Evolutionary conservation across 495 filamentous ascomycete genomes (phyloP), one percentile per base, ranked within the genome.

Genomic region (Aspergillus homomorphus): DNA sequence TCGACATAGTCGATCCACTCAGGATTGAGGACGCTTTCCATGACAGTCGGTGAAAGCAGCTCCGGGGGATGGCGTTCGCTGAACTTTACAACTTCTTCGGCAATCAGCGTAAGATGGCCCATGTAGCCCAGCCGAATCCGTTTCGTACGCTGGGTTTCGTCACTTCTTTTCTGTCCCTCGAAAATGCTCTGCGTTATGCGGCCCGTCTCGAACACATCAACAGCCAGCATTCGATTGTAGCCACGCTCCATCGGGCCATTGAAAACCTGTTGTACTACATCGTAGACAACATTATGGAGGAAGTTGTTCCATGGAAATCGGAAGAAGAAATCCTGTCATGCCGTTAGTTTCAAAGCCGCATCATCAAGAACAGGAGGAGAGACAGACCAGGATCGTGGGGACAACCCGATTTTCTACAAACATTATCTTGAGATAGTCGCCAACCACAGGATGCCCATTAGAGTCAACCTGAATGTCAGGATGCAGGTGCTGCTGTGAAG

Each of bases 281-380:
- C 94, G 70, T 99, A 99, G 22, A 99, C 94, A 45, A 99, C 94
- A 73, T 99, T 99, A 72, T 99, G 94, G 21, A 99, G 84, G 68
- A 99, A 99, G 71, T 99, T 99, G 68, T 99, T 99, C 94, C 94
- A 99, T 4, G 94, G 95, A 71, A 98, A 98, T 54, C 85, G 87
- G 80, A 98, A 99, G 77, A 99, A 99, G 77, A 98, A 98, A 56
- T 88, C 87, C 89, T 91, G 38, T 49, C 24, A 30, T 52, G 41
- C 42, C 26, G 41, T 33, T 52, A 48, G 19, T 66, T 56, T 57
- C 45, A 15, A 28, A 55, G 6, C 7, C 14, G 16, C 38, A 24
- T 1, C 3, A 3, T 14, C 46, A 3, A 53, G 3, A 60, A 18
- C 10, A 28, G 12, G n/a, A 4, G 20, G 10, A 4, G n/a, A 23